Conservation (phyloP, 2,329 filamentous ascomycete genomes). For the Orbilia brochopaga region DNA sequence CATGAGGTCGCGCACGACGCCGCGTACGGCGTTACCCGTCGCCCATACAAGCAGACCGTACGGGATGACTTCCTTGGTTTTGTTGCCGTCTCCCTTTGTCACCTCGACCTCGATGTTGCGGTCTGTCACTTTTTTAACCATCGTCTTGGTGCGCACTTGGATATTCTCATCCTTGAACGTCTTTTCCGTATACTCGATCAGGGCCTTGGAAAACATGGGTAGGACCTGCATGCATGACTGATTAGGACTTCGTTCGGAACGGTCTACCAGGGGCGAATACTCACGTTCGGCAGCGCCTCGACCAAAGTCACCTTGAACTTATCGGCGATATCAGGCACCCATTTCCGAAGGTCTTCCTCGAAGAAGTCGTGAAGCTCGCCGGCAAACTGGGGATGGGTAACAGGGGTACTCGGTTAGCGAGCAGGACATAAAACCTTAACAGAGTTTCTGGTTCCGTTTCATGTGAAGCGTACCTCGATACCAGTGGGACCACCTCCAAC, state of each 20-base stretch:
- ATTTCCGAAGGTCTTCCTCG: conserved; percentile 96
- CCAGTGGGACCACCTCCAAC: conserved; percentile 56
- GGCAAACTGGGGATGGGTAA: conserved; percentile 70
- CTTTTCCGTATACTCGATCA: conserved; percentile 99
- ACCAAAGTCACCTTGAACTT: conserved; percentile 98
- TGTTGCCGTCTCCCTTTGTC: conserved; percentile 80
- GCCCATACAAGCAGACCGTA: conserved; percentile 98
- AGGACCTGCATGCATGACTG: conserved; percentile 64
- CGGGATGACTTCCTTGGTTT: conserved; percentile 79
- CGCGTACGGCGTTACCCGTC: conserved; percentile 91
- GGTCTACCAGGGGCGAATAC: conserved; percentile 23
- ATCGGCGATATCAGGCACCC: conserved; percentile 91
- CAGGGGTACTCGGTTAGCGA: conserved; percentile 44
- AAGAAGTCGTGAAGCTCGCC: conserved; percentile 99
- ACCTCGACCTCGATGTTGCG: conserved; percentile 91
- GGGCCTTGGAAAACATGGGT: conserved; percentile 97
- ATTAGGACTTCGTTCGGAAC: conserved; percentile 3
- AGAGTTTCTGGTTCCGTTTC: neutral
- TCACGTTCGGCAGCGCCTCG: conserved; percentile 88
- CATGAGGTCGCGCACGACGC: conserved; percentile 90
- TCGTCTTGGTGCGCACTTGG: conserved; percentile 95
- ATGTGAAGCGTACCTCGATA: conserved; percentile 44
- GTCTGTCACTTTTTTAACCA: conserved; percentile 96
- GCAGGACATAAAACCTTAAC: conserved; percentile 6
- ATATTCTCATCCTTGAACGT: conserved; percentile 99